These are phyloP conservation scores for Plasmodium fragile DNA, from an alignment of 169 alveolate species.

Conservation along the genomic window DNA sequence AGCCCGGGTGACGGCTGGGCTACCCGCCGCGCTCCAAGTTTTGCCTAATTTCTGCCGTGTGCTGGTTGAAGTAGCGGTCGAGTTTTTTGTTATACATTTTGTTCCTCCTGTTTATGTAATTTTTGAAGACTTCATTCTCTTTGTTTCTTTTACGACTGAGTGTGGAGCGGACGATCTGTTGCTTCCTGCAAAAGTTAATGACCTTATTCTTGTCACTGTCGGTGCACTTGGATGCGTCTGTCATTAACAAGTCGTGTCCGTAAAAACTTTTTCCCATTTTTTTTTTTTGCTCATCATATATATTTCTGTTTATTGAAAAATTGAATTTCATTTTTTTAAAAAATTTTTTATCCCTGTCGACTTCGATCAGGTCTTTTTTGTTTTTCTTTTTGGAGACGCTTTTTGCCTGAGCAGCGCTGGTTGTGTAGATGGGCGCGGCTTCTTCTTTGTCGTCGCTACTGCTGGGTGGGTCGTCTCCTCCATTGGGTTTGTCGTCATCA, in stretches of 20 bases:
- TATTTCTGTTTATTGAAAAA: constrained; percentile 43
- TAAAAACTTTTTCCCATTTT: constrained; percentile 18
- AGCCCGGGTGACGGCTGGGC: background rate
- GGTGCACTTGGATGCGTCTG: constrained; percentile 20
- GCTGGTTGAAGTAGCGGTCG: constrained; percentile 69
- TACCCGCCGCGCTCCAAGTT: constrained; percentile 22
- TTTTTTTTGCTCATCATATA: constrained; percentile 60
- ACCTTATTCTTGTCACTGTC: constrained; percentile 49
- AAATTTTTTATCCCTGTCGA: constrained; percentile 27
- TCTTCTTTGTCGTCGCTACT: background rate
- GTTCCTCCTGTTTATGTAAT: constrained; percentile 63
- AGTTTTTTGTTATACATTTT: constrained; percentile 61
- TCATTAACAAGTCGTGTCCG: constrained; percentile 19
- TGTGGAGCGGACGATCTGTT: constrained; percentile 32
- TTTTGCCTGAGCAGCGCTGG: constrained; percentile 34
- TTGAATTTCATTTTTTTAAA: constrained; percentile 71
- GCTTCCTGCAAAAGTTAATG: constrained; percentile 44
- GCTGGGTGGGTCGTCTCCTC: background rate
- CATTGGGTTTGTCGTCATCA: background rate
- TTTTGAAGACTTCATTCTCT: constrained; percentile 28
- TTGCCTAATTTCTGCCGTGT: constrained; percentile 59
- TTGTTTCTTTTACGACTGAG: constrained; percentile 56
- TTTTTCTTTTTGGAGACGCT: background rate
- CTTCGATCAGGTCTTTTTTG: background rate
- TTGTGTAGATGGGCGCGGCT: constrained; percentile 1